Evolutionary conservation across 306 rosid genomes (phyloP), one percentile per base, ranked within the genome.

Genomic region (Prunus davidiana): DNA sequence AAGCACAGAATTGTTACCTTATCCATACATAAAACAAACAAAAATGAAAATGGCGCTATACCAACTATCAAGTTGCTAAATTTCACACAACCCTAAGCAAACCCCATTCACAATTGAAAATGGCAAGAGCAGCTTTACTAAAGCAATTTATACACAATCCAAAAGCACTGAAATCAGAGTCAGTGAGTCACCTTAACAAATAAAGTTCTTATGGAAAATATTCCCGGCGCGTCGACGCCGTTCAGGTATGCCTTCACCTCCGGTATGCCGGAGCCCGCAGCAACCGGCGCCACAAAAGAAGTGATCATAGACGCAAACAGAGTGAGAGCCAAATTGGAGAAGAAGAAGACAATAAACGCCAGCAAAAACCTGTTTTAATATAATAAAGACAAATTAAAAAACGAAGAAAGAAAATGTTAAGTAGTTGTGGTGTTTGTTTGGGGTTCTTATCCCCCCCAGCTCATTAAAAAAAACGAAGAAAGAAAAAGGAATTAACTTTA

Each of bases 211-310:
- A 81, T 7, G 9, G 93, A 84, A 73, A 80, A 87, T 34, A 96
- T 89, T 75, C 93, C 97, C 7, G 98, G 99, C 6, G 99, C 90
- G 45, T 95, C 96, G 30, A 95, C 97, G 2, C 99, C 99, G 66
- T 95, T 95, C 58, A 96, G 82, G 75, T 96, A 96, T 20, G 99
- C 99, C 77, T 96, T 96, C 81, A 96, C 98, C 82, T 96, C 99
- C 24, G 98, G 96, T 83, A 92, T 91, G 61, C 98, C 99, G 12
- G 99, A 96, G 27, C 99, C 99, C 0, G 93, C 76, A 3, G 97
- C 99, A 12, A 86, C 79, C 63, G 97, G 99, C 27, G 97, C 93
- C 79, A 95, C 88, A 55, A 82, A 77, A 60, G 93, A 88, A 76
- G 99, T 95, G 76, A 95, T 74, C 47, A 72, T 24, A 13, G 84